Evolutionary conservation across 768 basidiomycete genomes (phyloP), one percentile per base, ranked within the genome.

Genomic region (Amanita polypyramis): DNA sequence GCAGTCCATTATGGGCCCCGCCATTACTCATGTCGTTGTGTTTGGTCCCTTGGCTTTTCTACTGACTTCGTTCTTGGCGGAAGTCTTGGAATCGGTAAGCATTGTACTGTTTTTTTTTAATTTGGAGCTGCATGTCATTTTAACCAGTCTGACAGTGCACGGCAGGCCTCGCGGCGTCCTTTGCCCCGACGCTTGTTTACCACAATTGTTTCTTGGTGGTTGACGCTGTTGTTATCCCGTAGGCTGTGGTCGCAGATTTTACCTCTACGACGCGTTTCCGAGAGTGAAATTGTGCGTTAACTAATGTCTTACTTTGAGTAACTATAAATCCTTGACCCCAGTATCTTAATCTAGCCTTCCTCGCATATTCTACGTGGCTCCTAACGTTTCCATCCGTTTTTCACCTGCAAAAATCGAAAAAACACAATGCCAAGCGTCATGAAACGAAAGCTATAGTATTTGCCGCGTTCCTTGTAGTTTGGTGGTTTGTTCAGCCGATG

Each of bases 11-110:
- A 62, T 70, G 55, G 85, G 85, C 0, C 74, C 85, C 9, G 68
- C 76, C 12, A 52, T 75, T 5, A 75, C 81, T 2, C 86, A 89
- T 63, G 56, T 65, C 7, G 43, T 60, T 23, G 75, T 81, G 10
- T 62, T 87, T 21, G 70, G 67, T 11, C 85, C 85, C 1, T 60
- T 85, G 41, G 60, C 76, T 20, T 76, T 72, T 49, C 53, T 77
- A 19, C 68, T 76, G 15, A 66, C 73, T 10, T 70, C 72, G 8
- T 60, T 77, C 38, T 69, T 74, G 25, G 65, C 67, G n/a, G 54
- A 58, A 19, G 53, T 32, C 30, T 29, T 17, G 19, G 43, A n/a
- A n/a, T 41, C 49, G 32, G 60, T 62, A 46, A 17, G 57, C 56
- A 12, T 20, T 52, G 29, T 46, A 14, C 3, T 33, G 10, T 20